phyloP scores from a whole-genome alignment of 2,329 filamentous ascomycete genomes.

The Blastomyces percursus region DNA sequence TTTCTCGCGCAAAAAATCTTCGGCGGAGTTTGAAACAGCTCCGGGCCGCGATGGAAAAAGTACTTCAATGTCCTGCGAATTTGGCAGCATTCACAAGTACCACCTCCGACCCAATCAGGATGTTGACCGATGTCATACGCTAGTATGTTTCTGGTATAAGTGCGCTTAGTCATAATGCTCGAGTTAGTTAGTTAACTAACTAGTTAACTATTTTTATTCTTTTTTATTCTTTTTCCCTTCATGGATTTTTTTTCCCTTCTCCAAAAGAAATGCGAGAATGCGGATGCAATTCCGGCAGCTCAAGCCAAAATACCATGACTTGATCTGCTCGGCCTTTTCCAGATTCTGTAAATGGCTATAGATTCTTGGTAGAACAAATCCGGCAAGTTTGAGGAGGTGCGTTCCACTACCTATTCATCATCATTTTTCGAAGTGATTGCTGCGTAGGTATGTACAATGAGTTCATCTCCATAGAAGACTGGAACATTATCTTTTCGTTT shows the following conservation, averaged over 20 bases:
- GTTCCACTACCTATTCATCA: slow-evolving; percentile 21
- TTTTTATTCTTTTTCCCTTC: neutral
- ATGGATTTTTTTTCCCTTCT: neutral
- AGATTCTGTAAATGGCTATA: neutral
- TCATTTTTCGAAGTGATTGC: neutral
- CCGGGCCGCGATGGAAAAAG: neutral
- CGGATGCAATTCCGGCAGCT: slow-evolving; percentile 9
- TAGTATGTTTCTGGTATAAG: neutral
- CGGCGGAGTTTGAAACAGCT: neutral
- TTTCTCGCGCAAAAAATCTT: neutral
- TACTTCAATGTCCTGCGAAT: neutral
- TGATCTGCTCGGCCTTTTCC: slow-evolving; percentile 1
- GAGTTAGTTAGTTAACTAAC: too few relatives aligned
- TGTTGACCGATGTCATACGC: neutral
- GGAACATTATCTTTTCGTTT: slow-evolving; percentile 1
- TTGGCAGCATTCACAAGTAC: neutral
- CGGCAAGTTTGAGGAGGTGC: slow-evolving; percentile 40
- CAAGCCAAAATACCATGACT: neutral
- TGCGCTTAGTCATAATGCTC: neutral
- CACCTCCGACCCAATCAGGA: neutral
- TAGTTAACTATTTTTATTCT: neutral
- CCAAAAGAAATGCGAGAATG: neutral
- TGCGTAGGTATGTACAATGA: slow-evolving; percentile 17
- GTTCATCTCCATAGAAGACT: slow-evolving; percentile 37
- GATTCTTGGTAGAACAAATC: slow-evolving; percentile 32